Evolutionary conservation across 371 early-diverging fungal species (phyloP).

Genomic region (Cokeromyces recurvatus): DNA sequence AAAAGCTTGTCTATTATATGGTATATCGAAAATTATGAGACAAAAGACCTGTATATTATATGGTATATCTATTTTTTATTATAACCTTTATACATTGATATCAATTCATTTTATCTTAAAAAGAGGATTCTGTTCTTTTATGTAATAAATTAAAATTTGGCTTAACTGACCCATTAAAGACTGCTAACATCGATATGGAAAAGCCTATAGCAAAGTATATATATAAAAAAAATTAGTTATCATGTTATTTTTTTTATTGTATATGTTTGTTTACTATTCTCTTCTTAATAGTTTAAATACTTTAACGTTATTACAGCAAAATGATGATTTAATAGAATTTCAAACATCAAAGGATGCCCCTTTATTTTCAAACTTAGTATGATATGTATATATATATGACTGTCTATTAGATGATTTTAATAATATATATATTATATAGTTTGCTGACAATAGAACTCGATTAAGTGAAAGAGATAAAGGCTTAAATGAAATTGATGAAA

Average conservation of each 20-base stretch:
- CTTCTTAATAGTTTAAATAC: background rate
- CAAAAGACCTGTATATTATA: conserved; percentile 9
- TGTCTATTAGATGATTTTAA: too few species aligned
- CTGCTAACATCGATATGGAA: background rate
- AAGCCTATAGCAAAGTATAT: conserved; percentile 1
- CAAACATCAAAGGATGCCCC: background rate
- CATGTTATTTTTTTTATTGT: background rate
- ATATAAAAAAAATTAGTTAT: background rate
- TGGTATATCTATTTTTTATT: conserved; percentile 3
- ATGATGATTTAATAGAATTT: conserved; percentile 4
- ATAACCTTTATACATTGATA: background rate
- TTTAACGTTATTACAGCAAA: conserved; percentile 7
- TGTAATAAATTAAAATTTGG: background rate
- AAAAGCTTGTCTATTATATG: conserved; percentile 7
- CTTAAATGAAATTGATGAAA: background rate
- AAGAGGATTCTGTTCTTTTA: conserved; percentile 7
- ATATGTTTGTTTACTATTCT: background rate
- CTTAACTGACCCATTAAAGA: background rate
- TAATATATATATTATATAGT: too few species aligned
- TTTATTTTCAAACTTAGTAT: conserved; percentile 10
- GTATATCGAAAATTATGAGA: conserved; percentile 7
- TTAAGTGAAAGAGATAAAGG: background rate
- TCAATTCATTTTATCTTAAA: background rate
- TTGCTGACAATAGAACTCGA: too few species aligned
- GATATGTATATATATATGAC: background rate